Base-by-base conservation (phyloP, 768 basidiomycete species). In the Lactarius quietus region DNA sequence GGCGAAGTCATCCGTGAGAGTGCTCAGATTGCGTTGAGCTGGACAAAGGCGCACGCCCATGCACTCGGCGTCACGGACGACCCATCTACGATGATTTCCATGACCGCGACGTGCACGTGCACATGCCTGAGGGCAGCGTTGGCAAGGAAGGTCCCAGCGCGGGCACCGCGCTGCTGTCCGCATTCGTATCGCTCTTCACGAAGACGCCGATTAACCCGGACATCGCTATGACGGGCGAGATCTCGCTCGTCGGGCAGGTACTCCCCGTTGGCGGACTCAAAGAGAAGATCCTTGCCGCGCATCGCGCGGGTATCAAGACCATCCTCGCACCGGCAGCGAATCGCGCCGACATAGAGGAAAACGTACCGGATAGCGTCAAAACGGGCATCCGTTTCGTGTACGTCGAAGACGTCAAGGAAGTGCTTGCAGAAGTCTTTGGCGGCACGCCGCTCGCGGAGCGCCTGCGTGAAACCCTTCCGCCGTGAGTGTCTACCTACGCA, bases 201-300 rank as follows among this genome's bases (percentile, higher is more conserved):
- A 89, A 88, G 78, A 92, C 87, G 6, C 85, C 79, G 75, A 86
- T 98, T 52, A 83, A 83, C 73, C 91, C 92, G 18, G 93, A 97
- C 77, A 92, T 97, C 61, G 95, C 97, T 7, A 95, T 98, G 94
- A 98, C 97, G 0, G 97, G 97, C 18, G 97, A 99, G 76, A 94
- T 99, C 63, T 94, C 95, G 2, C 86, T 99, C 18, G 89, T 95
- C 0, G 97, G 97, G 0, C 94, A 97, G 76, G 96, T 99, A 10
- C 82, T 97, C 1, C 93, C 96, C 3, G 96, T 99, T 12, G 96
- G 96, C 9, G 96, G 96, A 0, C 77, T 98, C 68, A 98, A 97
- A 79, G 92, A 93, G 79, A 95, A 97, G 81, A 94, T 96, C 67
- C 84, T 98, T 2, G 96, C 96, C 1, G 96, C 97, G 0, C 97